These are phyloP conservation scores for Yamadazyma buinensis DNA, from an alignment of 1,139 yeast genomes.

Conservation along the genomic window DNA sequence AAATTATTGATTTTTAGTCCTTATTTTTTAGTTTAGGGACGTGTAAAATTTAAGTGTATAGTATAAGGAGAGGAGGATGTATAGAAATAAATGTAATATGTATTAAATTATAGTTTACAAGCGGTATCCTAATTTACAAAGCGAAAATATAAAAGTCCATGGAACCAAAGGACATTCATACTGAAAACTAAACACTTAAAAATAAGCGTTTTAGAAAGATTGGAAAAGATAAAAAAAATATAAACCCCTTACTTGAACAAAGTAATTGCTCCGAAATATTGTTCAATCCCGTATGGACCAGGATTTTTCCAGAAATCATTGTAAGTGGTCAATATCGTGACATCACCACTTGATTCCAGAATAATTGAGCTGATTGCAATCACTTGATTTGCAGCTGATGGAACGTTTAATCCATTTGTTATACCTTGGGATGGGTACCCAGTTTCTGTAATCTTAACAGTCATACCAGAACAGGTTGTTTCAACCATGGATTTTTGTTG, in stretches of 20 bases:
- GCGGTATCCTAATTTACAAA: slow-evolving; percentile 6
- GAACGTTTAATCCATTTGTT: slow-evolving; percentile 69
- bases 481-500: slow-evolving; percentile 56
- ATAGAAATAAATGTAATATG: too few species aligned
- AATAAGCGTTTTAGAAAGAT: too few species aligned
- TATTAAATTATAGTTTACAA: too few species aligned
- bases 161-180: too few species aligned
- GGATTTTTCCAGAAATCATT: slow-evolving; percentile 88
- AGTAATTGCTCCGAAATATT: slow-evolving; percentile 69
- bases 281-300: slow-evolving; percentile 82
- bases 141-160: too few species aligned
- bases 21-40: not conserved
- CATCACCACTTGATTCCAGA: slow-evolving; percentile 52
- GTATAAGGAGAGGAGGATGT: too few species aligned
- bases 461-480: slow-evolving; percentile 48
- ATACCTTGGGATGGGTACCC: slow-evolving; percentile 83
- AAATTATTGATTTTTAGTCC: slow-evolving; percentile 48
- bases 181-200: too few species aligned
- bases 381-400: slow-evolving; percentile 64
- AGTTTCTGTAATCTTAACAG: slow-evolving; percentile 69
- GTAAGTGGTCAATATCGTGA: slow-evolving; percentile 70
- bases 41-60: too few species aligned
- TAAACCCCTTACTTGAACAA: slow-evolving; percentile 22
- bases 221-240: not conserved
- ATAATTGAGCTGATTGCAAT: slow-evolving; percentile 64